phyloP scores from a whole-genome alignment of 2,329 filamentous ascomycete species.

The Colletotrichum somersetense region DNA sequence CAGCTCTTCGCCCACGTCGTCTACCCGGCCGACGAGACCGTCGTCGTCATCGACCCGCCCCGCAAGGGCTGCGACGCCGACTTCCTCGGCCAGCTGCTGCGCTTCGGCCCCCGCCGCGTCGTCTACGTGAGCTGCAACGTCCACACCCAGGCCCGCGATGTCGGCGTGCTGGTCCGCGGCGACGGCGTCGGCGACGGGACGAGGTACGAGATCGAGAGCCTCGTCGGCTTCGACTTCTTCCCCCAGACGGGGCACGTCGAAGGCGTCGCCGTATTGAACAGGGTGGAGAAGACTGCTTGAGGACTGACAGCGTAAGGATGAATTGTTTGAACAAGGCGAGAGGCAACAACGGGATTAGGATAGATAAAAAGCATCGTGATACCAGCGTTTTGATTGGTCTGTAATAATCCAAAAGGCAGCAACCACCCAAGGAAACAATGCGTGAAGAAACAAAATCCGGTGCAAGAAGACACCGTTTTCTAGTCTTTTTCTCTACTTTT shows the following conservation, averaged over 20 bases:
- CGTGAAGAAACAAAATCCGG: background rate
- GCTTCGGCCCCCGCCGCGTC: conserved; percentile 81
- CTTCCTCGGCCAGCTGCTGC: conserved; percentile 85
- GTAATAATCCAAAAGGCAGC: background rate
- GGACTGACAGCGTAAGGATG: background rate
- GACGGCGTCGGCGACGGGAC: conserved; percentile 48
- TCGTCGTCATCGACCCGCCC: conserved; percentile 96
- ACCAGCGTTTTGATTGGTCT: conserved; percentile 18
- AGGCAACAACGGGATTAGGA: background rate
- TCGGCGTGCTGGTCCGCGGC: conserved; percentile 87
- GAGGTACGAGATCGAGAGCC: conserved; percentile 87
- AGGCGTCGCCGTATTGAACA: conserved; percentile 74
- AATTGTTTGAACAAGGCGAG: background rate
- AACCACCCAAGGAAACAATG: background rate
- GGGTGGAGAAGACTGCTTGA: conserved; percentile 57
- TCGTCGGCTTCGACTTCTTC: conserved; percentile 97
- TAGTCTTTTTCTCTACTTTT: background rate
- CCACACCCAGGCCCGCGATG: conserved; percentile 94
- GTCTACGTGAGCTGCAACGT: conserved; percentile 98
- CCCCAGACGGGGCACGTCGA: conserved; percentile 84
- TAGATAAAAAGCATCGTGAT: conserved; percentile 26
- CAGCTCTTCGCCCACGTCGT: conserved; percentile 82
- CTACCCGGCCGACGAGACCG: conserved; percentile 84
- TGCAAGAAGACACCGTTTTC: background rate
- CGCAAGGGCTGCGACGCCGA: conserved; percentile 91